Conservation (phyloP, 805 yeast genomes). For the Starmerella cellae region DNA sequence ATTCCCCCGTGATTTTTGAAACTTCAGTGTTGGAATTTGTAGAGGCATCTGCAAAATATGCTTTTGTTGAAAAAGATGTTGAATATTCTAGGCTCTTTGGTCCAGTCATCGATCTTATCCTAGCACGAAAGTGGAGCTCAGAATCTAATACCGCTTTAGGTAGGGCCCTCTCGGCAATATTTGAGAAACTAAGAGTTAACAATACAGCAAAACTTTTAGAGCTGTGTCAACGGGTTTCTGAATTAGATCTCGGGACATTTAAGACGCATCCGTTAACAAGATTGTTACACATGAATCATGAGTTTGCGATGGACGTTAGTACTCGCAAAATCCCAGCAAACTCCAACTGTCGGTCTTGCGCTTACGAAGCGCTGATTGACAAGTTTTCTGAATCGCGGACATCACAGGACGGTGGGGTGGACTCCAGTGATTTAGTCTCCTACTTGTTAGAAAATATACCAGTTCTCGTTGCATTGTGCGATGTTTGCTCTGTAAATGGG, state of each 20-base stretch:
- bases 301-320: background rate
- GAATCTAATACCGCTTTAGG: background rate
- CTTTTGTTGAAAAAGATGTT: background rate
- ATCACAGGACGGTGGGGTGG: background rate
- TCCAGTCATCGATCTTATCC: background rate
- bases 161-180: background rate
- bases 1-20: background rate
- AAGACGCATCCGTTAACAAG: background rate
- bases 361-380: slow-evolving; percentile 1
- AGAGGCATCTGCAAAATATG: slow-evolving; percentile 1
- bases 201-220: background rate
- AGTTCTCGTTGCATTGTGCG: slow-evolving; percentile 4
- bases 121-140: background rate
- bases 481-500: slow-evolving; percentile 6
- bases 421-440: slow-evolving; percentile 4
- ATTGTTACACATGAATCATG: background rate
- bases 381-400: background rate
- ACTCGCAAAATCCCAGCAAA: background rate
- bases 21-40: background rate
- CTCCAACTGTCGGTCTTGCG: slow-evolving; percentile 1
- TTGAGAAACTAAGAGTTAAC: background rate
- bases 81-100: background rate
- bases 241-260: background rate
- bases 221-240: background rate
- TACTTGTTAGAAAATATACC: slow-evolving; percentile 2